Conservation (phyloP, 1,139 yeast genomes). For the Lodderomyces beijingensis region DNA sequence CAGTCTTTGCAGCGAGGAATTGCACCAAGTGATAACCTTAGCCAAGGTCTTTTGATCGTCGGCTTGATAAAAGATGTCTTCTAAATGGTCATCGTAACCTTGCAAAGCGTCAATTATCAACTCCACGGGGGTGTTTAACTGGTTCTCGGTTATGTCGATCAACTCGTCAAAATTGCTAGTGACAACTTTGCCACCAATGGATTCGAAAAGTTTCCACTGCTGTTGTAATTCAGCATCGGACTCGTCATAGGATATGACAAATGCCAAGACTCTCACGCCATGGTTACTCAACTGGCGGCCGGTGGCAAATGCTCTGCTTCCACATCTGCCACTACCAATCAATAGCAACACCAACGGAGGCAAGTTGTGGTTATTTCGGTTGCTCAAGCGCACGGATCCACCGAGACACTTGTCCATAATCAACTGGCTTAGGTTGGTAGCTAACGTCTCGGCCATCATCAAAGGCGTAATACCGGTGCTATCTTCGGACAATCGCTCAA, state of each 20-base stretch:
- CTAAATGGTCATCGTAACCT: conserved; percentile 72
- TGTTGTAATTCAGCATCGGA: conserved; percentile 22
- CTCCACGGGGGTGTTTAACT: conserved; percentile 71
- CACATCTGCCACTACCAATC: conserved; percentile 71
- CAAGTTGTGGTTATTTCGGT: conserved; percentile 60
- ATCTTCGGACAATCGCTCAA: conserved; percentile 59
- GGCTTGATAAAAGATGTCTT: conserved; percentile 38
- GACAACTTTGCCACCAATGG: conserved; percentile 43
- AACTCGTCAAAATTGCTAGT: conserved; percentile 29
- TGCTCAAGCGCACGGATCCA: conserved; percentile 58
- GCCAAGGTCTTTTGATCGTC: conserved; percentile 41
- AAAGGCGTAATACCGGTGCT: conserved; percentile 47
- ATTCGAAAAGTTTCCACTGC: conserved; percentile 54
- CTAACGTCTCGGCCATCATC: conserved; percentile 65
- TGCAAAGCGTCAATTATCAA: conserved; percentile 77
- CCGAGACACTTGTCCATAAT: conserved; percentile 58
- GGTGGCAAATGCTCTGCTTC: conserved; percentile 71
- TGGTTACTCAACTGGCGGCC: conserved; percentile 79
- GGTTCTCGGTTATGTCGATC: conserved; percentile 30
- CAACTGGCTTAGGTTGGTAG: conserved; percentile 59
- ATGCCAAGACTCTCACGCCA: conserved; percentile 65
- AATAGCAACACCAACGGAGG: conserved; percentile 74
- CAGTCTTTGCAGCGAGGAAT: conserved; percentile 42
- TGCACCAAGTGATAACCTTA: conserved; percentile 65
- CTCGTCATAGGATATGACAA: conserved; percentile 37